Evolutionary conservation across 2,329 filamentous ascomycete species (phyloP), one percentile per base, ranked within the genome.

Genomic region (Bipolaris cookei): DNA sequence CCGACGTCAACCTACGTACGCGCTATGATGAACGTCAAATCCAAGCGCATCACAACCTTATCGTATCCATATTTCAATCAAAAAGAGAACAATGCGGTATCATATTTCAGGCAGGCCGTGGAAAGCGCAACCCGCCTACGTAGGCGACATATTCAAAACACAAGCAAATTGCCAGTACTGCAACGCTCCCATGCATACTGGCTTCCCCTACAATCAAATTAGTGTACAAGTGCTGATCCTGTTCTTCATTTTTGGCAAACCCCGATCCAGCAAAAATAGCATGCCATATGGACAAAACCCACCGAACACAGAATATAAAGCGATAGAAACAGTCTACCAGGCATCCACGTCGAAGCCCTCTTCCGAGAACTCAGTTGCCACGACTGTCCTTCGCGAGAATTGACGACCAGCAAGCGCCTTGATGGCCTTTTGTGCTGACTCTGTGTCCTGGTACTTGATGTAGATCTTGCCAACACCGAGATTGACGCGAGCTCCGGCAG

Each of bases 401-500:
- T 98, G 97, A 64, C 96, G 86, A 44, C 95, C 95, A 28, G 96
- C 95, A 67, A 99, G 82, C n/a, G 92, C 89, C 69, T 89, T 88
- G 54, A 99, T 82, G 6, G 95, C 96, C 71, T 91, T 93, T 61
- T 90, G 89, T 18, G 94, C 91, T 7, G 88, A 87, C 48, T 92
- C 91, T 2, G 85, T 80, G 3, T 83, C 86, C 63, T 95, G 91
- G 72, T 92, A 99, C 76, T 97, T 98, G 81, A 99, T 89, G 75
- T 89, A 99, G 66, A 99, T 98, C 83, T 98, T 99, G 74, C 95
- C 95, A 20, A 99, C 92, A 44, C 95, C 95, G 28, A 91, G 86
- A 20, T 89, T 91, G 74, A 95, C 90, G 68, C 92, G 87, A 46
- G 91, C 92, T 67, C 91, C 90, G 20, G 86, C 87, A 1, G 95